Base-by-base conservation (phyloP, 345 rosid genomes). In the Syzygium jambos region DNA sequence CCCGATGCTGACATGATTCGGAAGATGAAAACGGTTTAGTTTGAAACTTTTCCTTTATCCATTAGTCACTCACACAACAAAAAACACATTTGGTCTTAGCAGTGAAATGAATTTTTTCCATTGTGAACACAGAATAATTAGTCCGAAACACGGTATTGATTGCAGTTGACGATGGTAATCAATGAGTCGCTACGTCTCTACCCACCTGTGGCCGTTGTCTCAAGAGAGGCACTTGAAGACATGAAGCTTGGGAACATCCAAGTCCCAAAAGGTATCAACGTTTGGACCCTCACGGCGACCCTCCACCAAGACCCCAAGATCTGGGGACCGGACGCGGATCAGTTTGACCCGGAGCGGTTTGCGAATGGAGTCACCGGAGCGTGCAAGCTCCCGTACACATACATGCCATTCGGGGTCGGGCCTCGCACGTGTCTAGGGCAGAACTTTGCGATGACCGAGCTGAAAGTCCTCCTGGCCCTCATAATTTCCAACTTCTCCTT, bases 351-450 rank as follows among this genome's bases (percentile, higher is more conserved):
- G 4, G 88, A 88, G 84, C 88, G 92, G 57, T 92, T 92, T 34
- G 54, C 53, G 8, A 38, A 88, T 17, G 92, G 92, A 4, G 61
- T 92, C 52, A 85, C 85, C 12, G 87, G 89, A 38, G 91, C 90
- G 12, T 89, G 92, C 92, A 89, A 91, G 84, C 63, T 59, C 23
- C 91, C 90, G 0, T 89, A 89, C 59, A 63, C 87, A 7, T 89
- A 89, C 87, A 87, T 90, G 86, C 92, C 93, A 1, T 89, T 91
- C 11, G 91, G 91, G n/a, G 78, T 87, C 0, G 90, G 93, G 15
- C 86, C 91, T 30, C 89, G 91, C 6, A 55, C 87, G 73, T 89
- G 92, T 56, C 78, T 87, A 4, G 92, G 92, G 29, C 87, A 87
- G 59, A 87, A 92, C 86, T 88, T 92, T 2, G 91, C 91, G 14